A percentile compares a stretch with the other conserved stretches of the same genome.
These are phyloP conservation scores for Musa schizocarpa DNA, from an alignment of 176 grass and related monocot species.

Conservation along the genomic window DNA sequence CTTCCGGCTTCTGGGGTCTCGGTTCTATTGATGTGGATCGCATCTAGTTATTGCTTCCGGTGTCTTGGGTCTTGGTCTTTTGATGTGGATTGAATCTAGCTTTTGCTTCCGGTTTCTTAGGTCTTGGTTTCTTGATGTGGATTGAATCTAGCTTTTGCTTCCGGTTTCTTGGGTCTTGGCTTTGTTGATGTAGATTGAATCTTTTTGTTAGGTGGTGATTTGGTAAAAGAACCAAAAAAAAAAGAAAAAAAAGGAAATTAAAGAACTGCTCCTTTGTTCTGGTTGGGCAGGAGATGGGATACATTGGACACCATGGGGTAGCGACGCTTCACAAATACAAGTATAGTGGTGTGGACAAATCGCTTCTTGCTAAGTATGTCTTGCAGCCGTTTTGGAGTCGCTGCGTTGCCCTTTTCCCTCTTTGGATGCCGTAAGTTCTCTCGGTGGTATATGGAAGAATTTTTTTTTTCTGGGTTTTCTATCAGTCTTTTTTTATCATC, in stretches of 20 bases:
- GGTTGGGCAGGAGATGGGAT: constrained; percentile 42
- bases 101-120: too few species aligned
- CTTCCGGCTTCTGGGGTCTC: not conserved
- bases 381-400: constrained; percentile 93
- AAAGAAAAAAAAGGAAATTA: not conserved
- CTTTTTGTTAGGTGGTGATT: not conserved
- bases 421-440: constrained; percentile 92
- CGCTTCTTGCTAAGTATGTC: constrained; percentile 91
- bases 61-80: not conserved
- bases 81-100: not conserved
- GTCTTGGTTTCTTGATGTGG: not conserved
- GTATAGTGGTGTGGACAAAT: constrained; percentile 93
- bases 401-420: constrained; percentile 87
- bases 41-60: not conserved
- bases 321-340: constrained; percentile 82
- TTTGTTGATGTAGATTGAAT: not conserved
- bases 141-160: not conserved
- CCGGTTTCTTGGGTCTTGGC: not conserved
- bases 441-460: not conserved
- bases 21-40: not conserved
- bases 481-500: not conserved
- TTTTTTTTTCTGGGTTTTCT: not conserved
- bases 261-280: not conserved
- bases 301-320: constrained; percentile 79
- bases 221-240: not conserved